A percentile compares a stretch with the other conserved stretches of the same genome.
These are phyloP conservation scores for Eimeria praecox DNA, from an alignment of 169 alveolate species.

Conservation along the genomic window DNA sequence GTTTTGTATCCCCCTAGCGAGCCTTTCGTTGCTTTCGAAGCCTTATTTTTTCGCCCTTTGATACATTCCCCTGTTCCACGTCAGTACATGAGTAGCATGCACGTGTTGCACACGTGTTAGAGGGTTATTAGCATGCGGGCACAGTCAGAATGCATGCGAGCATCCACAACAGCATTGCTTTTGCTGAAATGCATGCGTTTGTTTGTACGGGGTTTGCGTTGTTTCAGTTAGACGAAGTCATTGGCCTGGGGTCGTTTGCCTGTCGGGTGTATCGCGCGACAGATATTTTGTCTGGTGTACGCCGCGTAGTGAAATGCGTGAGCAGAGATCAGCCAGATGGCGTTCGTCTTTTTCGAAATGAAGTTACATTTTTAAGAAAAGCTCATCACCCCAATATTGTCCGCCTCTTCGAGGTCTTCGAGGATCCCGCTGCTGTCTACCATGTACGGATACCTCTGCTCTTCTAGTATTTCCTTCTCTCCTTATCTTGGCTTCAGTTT, in stretches of 20 bases:
- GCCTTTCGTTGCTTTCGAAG: not conserved
- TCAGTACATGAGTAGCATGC: not conserved
- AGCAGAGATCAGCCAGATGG: conserved; percentile 71
- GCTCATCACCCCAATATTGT: conserved; percentile 95
- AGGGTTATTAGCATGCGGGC: too few species aligned
- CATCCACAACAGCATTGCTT: too few species aligned
- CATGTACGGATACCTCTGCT: conserved; percentile 46
- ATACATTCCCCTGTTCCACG: not conserved
- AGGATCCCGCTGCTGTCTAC: conserved; percentile 84
- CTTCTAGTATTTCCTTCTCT: not conserved
- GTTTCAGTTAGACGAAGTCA: conserved; percentile 68
- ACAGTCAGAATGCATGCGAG: too few species aligned
- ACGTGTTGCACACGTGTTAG: too few species aligned
- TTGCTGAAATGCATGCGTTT: too few species aligned
- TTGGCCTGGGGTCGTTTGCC: conserved; percentile 74
- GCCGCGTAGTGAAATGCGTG: conserved; percentile 76
- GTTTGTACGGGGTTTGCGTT: not conserved
- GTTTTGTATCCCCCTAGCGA: not conserved
- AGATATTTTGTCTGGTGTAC: conserved; percentile 68
- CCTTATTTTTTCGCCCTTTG: not conserved
- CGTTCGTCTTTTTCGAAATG: conserved; percentile 64
- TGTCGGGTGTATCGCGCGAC: conserved; percentile 72
- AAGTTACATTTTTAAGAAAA: conserved; percentile 35
- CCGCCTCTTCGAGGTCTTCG: conserved; percentile 93
- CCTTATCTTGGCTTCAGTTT: not conserved